Evolutionary conservation across 768 basidiomycete genomes (phyloP).

Genomic region (Lentinus brumalis): DNA sequence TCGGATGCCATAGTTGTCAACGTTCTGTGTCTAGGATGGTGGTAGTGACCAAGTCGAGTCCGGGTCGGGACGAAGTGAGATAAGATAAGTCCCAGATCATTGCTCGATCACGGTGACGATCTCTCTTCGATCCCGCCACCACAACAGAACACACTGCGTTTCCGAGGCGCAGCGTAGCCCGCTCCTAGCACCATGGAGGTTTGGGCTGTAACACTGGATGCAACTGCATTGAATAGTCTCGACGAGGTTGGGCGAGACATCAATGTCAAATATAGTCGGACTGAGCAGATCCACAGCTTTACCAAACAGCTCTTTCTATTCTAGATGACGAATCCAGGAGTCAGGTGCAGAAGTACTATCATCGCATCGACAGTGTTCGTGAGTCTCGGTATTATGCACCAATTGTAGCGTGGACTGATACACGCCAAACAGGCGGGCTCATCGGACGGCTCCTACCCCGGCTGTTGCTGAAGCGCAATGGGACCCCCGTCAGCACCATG

Average conservation of each 20-base stretch:
- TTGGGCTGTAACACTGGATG: conserved; percentile 42
- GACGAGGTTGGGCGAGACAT: conserved; percentile 32
- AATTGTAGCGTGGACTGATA: conserved; percentile 46
- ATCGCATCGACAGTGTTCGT: conserved; percentile 78
- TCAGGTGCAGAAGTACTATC: conserved; percentile 67
- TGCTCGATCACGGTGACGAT: too few species aligned
- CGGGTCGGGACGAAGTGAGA: neutral
- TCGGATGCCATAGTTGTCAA: conserved; percentile 18
- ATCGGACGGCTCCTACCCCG: conserved; percentile 76
- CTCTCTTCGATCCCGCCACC: too few species aligned
- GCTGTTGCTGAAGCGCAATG: conserved; percentile 60
- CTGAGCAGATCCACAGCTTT: conserved; percentile 43
- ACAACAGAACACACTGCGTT: too few species aligned
- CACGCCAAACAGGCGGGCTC: conserved; percentile 46
- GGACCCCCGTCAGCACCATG: conserved; percentile 49
- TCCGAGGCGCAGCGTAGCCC: too few species aligned
- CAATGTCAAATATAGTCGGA: neutral
- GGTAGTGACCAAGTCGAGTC: neutral
- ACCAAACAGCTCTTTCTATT: conserved; percentile 55
- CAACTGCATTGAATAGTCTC: conserved; percentile 28
- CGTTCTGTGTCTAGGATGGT: neutral
- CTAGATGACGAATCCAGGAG: conserved; percentile 59
- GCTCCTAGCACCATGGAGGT: conserved; percentile 39
- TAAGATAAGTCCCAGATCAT: neutral
- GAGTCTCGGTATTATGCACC: conserved; percentile 25